Conservation (phyloP, 2,329 filamentous ascomycete species). For the Xylaria sp. region DNA sequence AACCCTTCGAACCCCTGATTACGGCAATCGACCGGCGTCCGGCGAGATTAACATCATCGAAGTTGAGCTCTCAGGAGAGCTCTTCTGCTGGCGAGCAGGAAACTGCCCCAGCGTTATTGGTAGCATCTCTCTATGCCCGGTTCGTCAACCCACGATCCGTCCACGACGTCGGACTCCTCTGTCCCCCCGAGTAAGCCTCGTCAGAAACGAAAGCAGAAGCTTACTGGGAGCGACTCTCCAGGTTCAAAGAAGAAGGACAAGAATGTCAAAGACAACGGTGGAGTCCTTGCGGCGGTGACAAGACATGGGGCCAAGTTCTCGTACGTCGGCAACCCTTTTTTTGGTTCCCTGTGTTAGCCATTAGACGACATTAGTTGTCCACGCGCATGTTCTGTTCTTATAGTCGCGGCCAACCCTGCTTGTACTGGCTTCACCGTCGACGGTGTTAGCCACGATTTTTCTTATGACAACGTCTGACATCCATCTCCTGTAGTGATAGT, state of each 20-base stretch:
- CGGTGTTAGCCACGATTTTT: background rate
- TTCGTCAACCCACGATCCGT: slow-evolving; percentile 51
- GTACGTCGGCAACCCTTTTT: slow-evolving; percentile 42
- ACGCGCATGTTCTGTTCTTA: background rate
- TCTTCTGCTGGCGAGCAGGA: slow-evolving; percentile 52
- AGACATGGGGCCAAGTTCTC: slow-evolving; percentile 51
- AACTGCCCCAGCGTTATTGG: slow-evolving; percentile 48
- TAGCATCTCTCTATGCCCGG: slow-evolving; percentile 52
- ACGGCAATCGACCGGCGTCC: slow-evolving; percentile 20
- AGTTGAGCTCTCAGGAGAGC: slow-evolving; percentile 47
- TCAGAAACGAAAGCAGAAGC: slow-evolving; percentile 48
- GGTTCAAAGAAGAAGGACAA: slow-evolving; percentile 53
- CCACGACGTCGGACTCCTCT: slow-evolving; percentile 46
- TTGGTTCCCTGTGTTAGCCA: slow-evolving; percentile 18
- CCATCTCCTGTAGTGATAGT: slow-evolving; percentile 37
- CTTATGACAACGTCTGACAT: slow-evolving; percentile 32
- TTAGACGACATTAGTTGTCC: slow-evolving; percentile 28
- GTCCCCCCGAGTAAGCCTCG: slow-evolving; percentile 45
- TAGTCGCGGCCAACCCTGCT: slow-evolving; percentile 42
- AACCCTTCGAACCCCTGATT: background rate
- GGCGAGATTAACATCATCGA: slow-evolving; percentile 27
- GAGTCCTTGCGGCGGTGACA: slow-evolving; percentile 53
- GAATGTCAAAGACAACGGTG: slow-evolving; percentile 52
- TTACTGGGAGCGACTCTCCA: slow-evolving; percentile 48
- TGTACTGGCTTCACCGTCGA: slow-evolving; percentile 11